Percentiles rank a stretch among this genome's conserved stretches.
phyloP scores from a whole-genome alignment of 345 rosid genomes.

The Bretschneidera sinensis region DNA sequence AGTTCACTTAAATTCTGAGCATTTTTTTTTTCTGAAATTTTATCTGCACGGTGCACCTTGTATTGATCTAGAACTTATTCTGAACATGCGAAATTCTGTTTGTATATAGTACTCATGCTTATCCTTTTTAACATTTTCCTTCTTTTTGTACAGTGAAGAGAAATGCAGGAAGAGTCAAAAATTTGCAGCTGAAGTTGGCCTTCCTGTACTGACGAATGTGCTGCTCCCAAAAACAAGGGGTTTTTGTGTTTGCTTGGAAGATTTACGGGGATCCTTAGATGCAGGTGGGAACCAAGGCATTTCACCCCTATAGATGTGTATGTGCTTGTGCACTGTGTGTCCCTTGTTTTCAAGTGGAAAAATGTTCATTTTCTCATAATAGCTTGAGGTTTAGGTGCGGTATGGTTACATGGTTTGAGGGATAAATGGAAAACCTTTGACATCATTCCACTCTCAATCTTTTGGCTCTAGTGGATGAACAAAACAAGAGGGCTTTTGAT shows the following conservation, averaged over 20 bases:
- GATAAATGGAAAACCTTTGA: background rate
- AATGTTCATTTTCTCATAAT: no score
- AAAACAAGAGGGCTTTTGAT: no score
- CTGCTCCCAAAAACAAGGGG: slow-evolving; percentile 76
- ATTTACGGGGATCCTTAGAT: slow-evolving; percentile 50
- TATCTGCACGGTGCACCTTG: background rate
- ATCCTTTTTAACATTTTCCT: background rate
- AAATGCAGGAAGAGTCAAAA: slow-evolving; percentile 60
- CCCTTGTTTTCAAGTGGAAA: no score
- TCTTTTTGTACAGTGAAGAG: slow-evolving; percentile 50
- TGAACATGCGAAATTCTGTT: background rate
- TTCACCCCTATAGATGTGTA: background rate
- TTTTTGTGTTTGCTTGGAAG: slow-evolving; percentile 62
- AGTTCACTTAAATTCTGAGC: no score
- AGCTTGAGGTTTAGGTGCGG: no score
- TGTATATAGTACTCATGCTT: background rate
- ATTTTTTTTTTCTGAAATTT: background rate
- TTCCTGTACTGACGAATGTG: slow-evolving; percentile 65
- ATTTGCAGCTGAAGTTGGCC: slow-evolving; percentile 66
- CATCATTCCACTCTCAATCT: no score
- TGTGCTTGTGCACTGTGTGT: background rate
- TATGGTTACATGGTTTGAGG: no score
- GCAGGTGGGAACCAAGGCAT: slow-evolving; percentile 44
- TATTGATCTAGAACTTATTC: background rate
- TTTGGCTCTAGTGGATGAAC: no score